Conservation (phyloP, 345 rosid species). For the Melaleuca alternifolia region DNA sequence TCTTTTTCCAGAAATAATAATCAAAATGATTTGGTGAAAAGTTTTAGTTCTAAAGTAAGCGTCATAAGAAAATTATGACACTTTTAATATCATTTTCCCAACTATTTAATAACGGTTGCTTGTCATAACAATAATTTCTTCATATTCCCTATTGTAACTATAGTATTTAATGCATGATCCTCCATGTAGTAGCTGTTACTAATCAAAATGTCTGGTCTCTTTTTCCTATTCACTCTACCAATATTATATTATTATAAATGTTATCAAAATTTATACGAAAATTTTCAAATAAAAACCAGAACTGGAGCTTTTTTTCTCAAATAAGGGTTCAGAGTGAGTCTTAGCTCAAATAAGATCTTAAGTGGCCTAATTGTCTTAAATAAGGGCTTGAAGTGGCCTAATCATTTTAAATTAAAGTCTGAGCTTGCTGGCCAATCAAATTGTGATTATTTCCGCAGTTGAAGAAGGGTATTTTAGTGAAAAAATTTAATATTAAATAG, state of each 20-base stretch:
- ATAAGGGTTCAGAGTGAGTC: no score
- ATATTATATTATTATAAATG: background rate
- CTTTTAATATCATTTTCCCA: background rate
- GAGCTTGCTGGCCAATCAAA: no score
- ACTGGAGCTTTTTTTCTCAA: no score
- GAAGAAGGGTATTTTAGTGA: no score
- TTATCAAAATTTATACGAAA: background rate
- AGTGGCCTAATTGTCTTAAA: no score
- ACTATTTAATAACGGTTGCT: background rate
- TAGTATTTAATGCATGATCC: background rate
- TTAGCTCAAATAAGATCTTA: no score
- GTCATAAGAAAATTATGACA: background rate
- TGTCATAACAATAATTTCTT: background rate
- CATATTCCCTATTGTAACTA: background rate
- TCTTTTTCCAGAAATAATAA: background rate
- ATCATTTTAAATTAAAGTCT: no score
- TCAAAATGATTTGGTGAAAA: rapidly evolving
- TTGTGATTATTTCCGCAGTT: no score
- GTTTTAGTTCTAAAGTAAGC: background rate
- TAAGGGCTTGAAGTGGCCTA: no score
- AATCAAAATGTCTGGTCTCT: background rate
- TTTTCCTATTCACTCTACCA: background rate
- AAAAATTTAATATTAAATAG: no score
- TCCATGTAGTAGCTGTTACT: background rate
- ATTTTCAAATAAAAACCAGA: no score